Evolutionary conservation across 2,329 filamentous ascomycete species (phyloP).

Genomic region (Sclerotinia spermophila): DNA sequence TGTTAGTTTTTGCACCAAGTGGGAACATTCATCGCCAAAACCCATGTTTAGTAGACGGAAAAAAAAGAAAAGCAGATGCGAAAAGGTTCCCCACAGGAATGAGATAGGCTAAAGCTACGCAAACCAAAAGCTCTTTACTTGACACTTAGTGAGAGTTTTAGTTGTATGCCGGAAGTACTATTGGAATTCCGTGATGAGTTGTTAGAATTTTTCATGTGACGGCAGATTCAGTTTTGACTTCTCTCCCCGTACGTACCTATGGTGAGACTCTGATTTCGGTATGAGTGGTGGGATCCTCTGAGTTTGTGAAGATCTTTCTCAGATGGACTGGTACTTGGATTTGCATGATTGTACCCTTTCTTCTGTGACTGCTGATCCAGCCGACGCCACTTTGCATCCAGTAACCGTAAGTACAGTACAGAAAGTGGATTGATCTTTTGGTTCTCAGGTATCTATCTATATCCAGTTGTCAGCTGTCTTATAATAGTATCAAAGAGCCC

Average conservation of each 20-base stretch:
- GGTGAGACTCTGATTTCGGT: neutral
- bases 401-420: neutral
- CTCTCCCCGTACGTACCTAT: neutral
- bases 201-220: neutral
- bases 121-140: neutral
- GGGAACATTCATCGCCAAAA: neutral
- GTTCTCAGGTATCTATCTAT: neutral
- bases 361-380: neutral
- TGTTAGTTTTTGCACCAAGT: constrained; percentile 8
- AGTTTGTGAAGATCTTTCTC: neutral
- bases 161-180: neutral
- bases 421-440: neutral
- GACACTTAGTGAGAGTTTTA: neutral
- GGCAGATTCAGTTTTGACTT: neutral
- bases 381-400: neutral
- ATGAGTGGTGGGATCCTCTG: neutral
- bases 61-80: neutral
- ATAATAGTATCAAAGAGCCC: neutral
- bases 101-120: neutral
- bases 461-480: neutral
- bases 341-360: neutral
- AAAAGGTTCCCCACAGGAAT: neutral
- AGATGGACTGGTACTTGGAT: neutral
- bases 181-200: constrained; percentile 10
- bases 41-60: neutral